Evolutionary conservation across 768 basidiomycete genomes (phyloP).

Genomic region (Amanita pseudoporphyria): DNA sequence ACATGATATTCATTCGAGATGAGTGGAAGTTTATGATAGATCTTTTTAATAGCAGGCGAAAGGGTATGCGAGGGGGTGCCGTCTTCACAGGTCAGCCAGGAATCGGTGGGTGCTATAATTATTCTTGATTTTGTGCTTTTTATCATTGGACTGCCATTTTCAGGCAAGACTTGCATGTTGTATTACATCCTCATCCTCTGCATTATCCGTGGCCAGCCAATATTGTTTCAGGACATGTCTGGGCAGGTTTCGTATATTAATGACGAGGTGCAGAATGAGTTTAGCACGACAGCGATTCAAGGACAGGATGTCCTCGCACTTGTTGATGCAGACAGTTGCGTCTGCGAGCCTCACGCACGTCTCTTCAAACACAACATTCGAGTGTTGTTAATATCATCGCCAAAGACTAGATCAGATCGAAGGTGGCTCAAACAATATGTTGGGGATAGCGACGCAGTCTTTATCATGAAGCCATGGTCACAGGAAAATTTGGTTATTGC

Average conservation of each 20-base stretch:
- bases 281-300: neutral
- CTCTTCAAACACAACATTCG: neutral
- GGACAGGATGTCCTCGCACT: constrained; percentile 1
- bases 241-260: neutral
- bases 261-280: neutral
- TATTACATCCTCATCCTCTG: neutral
- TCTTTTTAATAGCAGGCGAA: neutral
- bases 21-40: constrained; percentile 1
- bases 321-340: neutral
- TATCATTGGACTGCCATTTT: neutral
- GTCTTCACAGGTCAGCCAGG: constrained; percentile 3
- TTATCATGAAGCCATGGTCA: neutral
- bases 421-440: neutral
- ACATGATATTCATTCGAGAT: neutral
- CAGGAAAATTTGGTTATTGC: neutral
- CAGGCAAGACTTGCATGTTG: constrained; percentile 2
- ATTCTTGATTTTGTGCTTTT: no score
- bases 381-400: constrained; percentile 1
- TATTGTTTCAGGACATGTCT: neutral
- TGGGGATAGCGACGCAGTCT: neutral
- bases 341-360: neutral
- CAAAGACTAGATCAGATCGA: neutral
- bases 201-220: neutral
- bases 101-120: constrained; percentile 5
- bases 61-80: neutral